Evolutionary conservation across 805 yeast genomes (phyloP).

Genomic region (Tetrapisispora arboricola): DNA sequence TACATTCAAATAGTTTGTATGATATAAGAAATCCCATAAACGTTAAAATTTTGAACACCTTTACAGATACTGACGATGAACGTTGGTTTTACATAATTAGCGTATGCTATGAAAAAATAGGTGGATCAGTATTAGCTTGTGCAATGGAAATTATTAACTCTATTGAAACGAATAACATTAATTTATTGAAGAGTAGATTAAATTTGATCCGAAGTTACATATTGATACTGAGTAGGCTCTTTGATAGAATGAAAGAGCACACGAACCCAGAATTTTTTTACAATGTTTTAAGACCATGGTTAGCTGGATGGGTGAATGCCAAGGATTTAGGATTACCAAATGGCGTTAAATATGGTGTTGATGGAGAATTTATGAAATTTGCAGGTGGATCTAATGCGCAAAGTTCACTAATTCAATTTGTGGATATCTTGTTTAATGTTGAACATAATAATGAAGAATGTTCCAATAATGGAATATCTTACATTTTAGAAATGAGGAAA

Average conservation of each 20-base stretch:
- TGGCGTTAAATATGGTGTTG: slow-evolving; percentile 73
- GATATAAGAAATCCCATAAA: slow-evolving; percentile 48
- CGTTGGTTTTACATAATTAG: slow-evolving; percentile 89
- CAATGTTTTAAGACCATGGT: slow-evolving; percentile 73
- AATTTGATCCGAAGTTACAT: slow-evolving; percentile 65
- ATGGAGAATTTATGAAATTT: slow-evolving; percentile 41
- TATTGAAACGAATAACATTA: slow-evolving; percentile 38
- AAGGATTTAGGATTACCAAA: slow-evolving; percentile 67
- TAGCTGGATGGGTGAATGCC: slow-evolving; percentile 96
- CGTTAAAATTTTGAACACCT: slow-evolving; percentile 70
- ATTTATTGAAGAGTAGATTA: slow-evolving; percentile 35
- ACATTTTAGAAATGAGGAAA: slow-evolving; percentile 71
- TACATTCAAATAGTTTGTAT: slow-evolving; percentile 1
- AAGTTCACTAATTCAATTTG: slow-evolving; percentile 76
- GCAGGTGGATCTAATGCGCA: slow-evolving; percentile 96
- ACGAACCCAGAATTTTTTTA: slow-evolving; percentile 92
- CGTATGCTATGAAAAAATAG: slow-evolving; percentile 74
- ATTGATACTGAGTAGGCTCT: slow-evolving; percentile 59
- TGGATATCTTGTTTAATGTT: slow-evolving; percentile 67
- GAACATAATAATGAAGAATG: slow-evolving; percentile 37
- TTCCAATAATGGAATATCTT: slow-evolving; percentile 41
- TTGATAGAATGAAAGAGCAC: slow-evolving; percentile 82
- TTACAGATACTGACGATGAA: slow-evolving; percentile 85
- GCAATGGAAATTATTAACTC: slow-evolving; percentile 60
- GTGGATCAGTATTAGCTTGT: slow-evolving; percentile 56